Percentiles rank a stretch among this genome's conserved stretches.
These are phyloP conservation scores for Oryza brachyantha DNA, from an alignment of 176 grass and related monocot genomes.

Conservation along the genomic window DNA sequence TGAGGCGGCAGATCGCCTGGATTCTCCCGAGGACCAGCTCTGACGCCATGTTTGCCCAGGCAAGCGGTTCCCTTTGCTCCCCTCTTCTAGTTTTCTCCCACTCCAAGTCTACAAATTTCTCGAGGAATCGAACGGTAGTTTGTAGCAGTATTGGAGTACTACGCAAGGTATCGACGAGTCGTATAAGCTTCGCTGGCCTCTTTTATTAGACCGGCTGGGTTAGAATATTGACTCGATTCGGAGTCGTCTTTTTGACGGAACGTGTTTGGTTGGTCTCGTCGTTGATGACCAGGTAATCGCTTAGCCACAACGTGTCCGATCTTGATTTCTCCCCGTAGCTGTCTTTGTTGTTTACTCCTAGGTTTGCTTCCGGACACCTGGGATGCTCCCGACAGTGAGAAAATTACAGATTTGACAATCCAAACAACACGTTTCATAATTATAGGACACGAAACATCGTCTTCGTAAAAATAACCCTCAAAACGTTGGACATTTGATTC, in stretches of 20 bases:
- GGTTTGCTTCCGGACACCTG: background rate
- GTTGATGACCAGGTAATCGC: background rate
- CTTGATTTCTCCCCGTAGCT: no score
- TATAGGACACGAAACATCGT: no score
- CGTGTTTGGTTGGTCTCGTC: background rate
- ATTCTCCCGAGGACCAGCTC: constrained; percentile 3
- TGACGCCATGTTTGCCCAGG: constrained; percentile 18
- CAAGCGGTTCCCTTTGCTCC: background rate
- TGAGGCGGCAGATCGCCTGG: background rate
- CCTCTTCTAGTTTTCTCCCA: constrained; percentile 3
- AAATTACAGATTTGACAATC: no score
- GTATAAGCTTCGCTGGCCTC: background rate
- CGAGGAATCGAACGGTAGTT: background rate
- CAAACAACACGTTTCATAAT: no score
- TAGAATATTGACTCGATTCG: background rate
- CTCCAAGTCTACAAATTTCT: background rate
- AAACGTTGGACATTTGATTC: no score
- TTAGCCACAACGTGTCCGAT: no score
- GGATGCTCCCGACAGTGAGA: background rate
- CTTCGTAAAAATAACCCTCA: no score
- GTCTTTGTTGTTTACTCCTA: background rate
- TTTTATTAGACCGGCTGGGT: background rate
- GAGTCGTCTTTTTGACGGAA: background rate
- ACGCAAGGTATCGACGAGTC: constrained; percentile 23
- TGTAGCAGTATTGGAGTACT: background rate